Evolutionary conservation across 164 flowering plant genomes (phyloP), one percentile per base, ranked within the genome.

Genomic region (Paratinospora sagittata): DNA sequence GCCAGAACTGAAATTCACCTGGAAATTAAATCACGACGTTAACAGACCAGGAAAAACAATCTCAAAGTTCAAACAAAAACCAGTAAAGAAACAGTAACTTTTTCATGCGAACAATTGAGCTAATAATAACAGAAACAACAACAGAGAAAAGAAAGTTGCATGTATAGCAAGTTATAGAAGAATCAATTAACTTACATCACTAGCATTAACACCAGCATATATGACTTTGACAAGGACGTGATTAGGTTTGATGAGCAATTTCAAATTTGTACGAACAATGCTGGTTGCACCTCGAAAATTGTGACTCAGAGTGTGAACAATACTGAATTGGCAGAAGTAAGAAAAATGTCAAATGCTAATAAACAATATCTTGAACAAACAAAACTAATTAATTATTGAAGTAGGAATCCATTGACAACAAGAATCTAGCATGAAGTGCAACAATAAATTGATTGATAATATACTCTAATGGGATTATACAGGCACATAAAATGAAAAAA

Each of bases 1-100:
- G 13, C 99, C 99, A 41, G 99, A 95, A 80, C 94, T 92, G 82
- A 85, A 95, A 79, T 95, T 95, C 23, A 95, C 99, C 97, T 95
- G 87, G 60, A 21, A 67, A 62, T 26, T 58, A 64, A 61, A 78
- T 19, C 24, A 10, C 23, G 37, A 34, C 47, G 30, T 72, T 69
- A 73, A 34, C 16, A 19, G 60, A 57, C 14, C 27, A 57, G 8
- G 34, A 27, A 49, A 64, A 34, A 19, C 30, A 62, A 47, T 26
- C 33, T 39, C 52, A 26, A 26, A 27, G 27, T 39, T 26, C 14
- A 34, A 2, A 66, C 6, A 10, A n/a, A 21, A 66, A 63, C 33
- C 0, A 37, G 9, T 2, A 39, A 30, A 39, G 6, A 23, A 43
- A 11, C 47, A 43, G 47, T 43, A 14, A 43, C 24, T 19, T 55